Base-by-base conservation (phyloP, 768 basidiomycete species). In the Mycena maculata region DNA sequence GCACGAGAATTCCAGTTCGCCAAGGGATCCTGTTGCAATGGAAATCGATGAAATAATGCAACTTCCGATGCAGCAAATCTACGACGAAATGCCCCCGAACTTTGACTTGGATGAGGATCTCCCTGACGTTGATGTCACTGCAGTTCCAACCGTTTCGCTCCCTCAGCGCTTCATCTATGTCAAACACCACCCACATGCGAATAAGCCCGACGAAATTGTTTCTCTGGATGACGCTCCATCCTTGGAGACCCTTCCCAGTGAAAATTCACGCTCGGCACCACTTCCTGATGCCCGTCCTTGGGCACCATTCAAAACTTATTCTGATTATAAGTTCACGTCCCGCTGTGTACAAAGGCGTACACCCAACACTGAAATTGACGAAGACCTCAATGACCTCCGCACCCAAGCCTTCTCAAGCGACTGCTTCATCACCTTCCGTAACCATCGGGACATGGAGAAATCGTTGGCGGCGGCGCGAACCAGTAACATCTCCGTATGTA, bases 141-240 rank as follows among this genome's bases (percentile, higher is more conserved):
- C 53, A 25, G 5, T 18, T 28, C n/a, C 61, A 1, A 63, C 54
- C 4, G 53, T 49, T n/a, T 7, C 5, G 31, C 60, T 61, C 28
- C 59, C 54, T 20, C 39, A 33, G 22, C 65, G 60, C 11, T 67
- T 67, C 42, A 67, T 67, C n/a, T 38, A 49, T 10, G 52, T 67
- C 3, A 62, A 61, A 23, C 65, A 67, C 22, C 60, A 67, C 38
- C 65, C 65, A 5, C 53, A 57, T n/a, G 59, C 60, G 0, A 25
- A 57, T 4, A 62, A 56, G n/a, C 36, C 52, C 4, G 27, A 60
- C 30, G 53, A 67, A 42, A 67, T 67, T 3, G 62, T 67, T 16
- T 38, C 59, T 22, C 22, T 67, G 0, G 65, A 67, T n/a, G 22
- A 28, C 15, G 1, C 25, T 27, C 30, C 27, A 31, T 36, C 38